phyloP scores from a whole-genome alignment of 305 asterid genomes.

The Vinca major region DNA sequence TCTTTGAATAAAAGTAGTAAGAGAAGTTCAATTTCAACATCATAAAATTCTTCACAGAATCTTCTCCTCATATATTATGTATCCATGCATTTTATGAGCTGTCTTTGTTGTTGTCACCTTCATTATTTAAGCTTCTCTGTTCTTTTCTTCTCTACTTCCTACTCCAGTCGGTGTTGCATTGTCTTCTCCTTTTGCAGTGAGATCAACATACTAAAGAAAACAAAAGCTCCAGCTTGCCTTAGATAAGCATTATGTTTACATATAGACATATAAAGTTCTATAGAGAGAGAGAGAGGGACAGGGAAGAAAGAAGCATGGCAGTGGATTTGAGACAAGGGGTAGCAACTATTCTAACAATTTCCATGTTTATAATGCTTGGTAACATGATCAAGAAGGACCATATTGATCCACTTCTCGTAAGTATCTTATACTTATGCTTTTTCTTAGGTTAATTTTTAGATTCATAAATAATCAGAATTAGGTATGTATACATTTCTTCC shows the following conservation, averaged over 20 bases:
- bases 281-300: too few relatives aligned
- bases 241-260: background rate
- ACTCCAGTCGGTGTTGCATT: slow-evolving; percentile 15
- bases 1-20: too few relatives aligned
- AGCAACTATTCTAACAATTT: slow-evolving; percentile 53
- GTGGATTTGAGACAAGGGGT: slow-evolving; percentile 54
- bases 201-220: slow-evolving; percentile 3
- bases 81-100: background rate
- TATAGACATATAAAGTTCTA: background rate
- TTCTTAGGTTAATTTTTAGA: too few relatives aligned
- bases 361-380: slow-evolving; percentile 28
- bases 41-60: too few relatives aligned
- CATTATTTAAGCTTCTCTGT: background rate
- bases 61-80: too few relatives aligned
- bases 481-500: too few relatives aligned
- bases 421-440: background rate
- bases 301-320: slow-evolving; percentile 18
- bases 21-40: too few relatives aligned
- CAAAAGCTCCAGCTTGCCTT: too few relatives aligned
- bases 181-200: slow-evolving; percentile 4
- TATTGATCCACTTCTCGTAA: slow-evolving; percentile 53
- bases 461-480: too few relatives aligned
- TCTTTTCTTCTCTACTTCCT: slow-evolving; percentile 18
- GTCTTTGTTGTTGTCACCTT: slow-evolving; percentile 1
- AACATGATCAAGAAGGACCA: slow-evolving; percentile 70